A percentile compares a stretch with the other conserved stretches of the same genome.
phyloP scores from a whole-genome alignment of 306 rosid genomes.

The Cucurbita pepo region DNA sequence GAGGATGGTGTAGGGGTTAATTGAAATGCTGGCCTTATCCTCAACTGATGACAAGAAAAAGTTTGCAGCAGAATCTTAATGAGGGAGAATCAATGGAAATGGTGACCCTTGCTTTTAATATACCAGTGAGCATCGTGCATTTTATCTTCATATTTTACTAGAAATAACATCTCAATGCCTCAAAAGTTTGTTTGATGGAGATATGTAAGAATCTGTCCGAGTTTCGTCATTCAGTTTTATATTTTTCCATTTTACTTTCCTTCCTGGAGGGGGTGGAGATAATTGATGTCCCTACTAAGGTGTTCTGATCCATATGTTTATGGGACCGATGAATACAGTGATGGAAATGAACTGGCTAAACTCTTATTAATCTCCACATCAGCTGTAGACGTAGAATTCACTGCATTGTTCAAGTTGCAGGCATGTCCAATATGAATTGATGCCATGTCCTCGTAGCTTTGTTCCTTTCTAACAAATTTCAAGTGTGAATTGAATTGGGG shows the following conservation, averaged over 20 bases:
- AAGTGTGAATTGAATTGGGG: background rate
- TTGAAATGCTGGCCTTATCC: conserved; percentile 7
- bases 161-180: background rate
- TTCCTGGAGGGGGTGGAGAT: background rate
- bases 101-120: conserved; percentile 6
- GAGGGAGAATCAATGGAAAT: conserved; percentile 8
- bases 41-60: background rate
- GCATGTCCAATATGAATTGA: background rate
- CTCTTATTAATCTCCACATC: conserved; percentile 43
- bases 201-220: conserved; percentile 2
- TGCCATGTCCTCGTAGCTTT: background rate
- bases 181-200: conserved; percentile 1
- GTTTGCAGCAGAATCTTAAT: conserved; percentile 1
- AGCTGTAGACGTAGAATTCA: conserved; percentile 13
- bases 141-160: conserved; percentile 1
- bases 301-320: conserved; percentile 36
- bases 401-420: background rate
- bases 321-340: conserved; percentile 28
- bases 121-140: conserved; percentile 3
- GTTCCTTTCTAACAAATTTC: background rate
- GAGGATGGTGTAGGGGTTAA: background rate
- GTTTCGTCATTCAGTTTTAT: conserved; percentile 1
- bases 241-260: background rate
- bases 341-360: conserved; percentile 33
- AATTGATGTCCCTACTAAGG: background rate